Base-by-base conservation (phyloP, 495 filamentous ascomycete genomes). In the Evansstolkia leycettana region DNA sequence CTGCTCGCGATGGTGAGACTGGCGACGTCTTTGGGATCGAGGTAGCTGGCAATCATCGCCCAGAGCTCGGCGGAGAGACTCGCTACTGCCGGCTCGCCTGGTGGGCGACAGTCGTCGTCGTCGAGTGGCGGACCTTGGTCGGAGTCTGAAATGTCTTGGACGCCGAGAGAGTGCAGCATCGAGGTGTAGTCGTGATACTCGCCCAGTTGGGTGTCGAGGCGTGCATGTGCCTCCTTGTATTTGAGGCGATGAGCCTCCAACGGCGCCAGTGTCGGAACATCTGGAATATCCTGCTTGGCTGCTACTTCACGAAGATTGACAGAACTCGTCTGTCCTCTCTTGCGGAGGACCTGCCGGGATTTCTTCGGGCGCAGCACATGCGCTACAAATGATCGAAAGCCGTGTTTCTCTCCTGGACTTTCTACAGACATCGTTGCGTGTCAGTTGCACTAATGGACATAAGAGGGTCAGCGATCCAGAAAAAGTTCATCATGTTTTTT, bases 121-220 rank as follows among this genome's bases (percentile, higher is more conserved):
- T 40, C 33, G 7, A 46, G 36, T 7, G 33, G 36, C 11, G 46
- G 40, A 17, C 43, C 43, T 25, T 33, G 38, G 26, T 42, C 39
- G 9, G 31, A 27, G 12, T 62, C 51, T 14, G 57, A 44, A 9
- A 30, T 17, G 11, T 64, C 66, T 10, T 58, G 47, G 27, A 64
- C 39, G 16, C 60, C 62, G 12, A 72, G 46, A 6, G 63, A 38
- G 38, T 72, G 68, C 17, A 72, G 50, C 12, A 70, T 58, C 8
- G 57, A 52, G 0, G 68, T 70, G 31, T 67, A 62, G 41, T 72
- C 67, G 33, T 46, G 46, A 34, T 50, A 50, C 38, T 72, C 68
- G 5, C 68, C 68, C n/a, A 67, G 50, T 39, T 72, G 65, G 1
- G 51, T 52, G 35, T 72, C 64, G 5, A 61, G 37, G 17, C 53